Evolutionary conservation across 371 early-diverging fungal species (phyloP).

Genomic region (Mortierella sp.): DNA sequence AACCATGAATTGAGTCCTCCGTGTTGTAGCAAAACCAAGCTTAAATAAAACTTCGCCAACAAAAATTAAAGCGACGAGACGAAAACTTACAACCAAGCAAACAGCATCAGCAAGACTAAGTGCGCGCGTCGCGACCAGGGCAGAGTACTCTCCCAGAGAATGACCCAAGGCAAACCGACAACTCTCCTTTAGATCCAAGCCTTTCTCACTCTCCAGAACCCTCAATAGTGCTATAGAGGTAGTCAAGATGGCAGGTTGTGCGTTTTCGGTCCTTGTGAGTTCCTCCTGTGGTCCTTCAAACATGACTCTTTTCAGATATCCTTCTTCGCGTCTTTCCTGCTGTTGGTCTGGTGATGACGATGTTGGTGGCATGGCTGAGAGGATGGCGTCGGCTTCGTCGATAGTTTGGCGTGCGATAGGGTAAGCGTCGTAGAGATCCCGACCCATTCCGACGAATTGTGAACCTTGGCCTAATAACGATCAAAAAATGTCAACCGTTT

Average conservation of each 20-base stretch:
- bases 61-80: background rate
- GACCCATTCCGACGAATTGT: constrained; percentile 92
- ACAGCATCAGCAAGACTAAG: constrained; percentile 85
- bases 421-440: constrained; percentile 83
- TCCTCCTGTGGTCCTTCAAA: constrained; percentile 81
- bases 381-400: constrained; percentile 88
- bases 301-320: constrained; percentile 75
- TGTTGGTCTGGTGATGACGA: background rate
- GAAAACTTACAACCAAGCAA: constrained; percentile 73
- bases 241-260: constrained; percentile 94
- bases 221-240: constrained; percentile 88
- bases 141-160: constrained; percentile 93
- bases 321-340: constrained; percentile 40
- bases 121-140: constrained; percentile 82
- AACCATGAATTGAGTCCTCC: background rate
- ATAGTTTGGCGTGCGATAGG: constrained; percentile 81
- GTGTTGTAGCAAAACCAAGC: no score
- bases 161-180: constrained; percentile 89
- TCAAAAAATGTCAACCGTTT: background rate
- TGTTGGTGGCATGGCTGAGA: constrained; percentile 36
- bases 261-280: constrained; percentile 86
- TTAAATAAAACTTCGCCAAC: no score
- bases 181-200: constrained; percentile 73
- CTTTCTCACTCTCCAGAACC: constrained; percentile 84
- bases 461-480: constrained; percentile 81